Base-by-base conservation (phyloP, 495 filamentous ascomycete genomes). In the Penicillium longicatenatum region DNA sequence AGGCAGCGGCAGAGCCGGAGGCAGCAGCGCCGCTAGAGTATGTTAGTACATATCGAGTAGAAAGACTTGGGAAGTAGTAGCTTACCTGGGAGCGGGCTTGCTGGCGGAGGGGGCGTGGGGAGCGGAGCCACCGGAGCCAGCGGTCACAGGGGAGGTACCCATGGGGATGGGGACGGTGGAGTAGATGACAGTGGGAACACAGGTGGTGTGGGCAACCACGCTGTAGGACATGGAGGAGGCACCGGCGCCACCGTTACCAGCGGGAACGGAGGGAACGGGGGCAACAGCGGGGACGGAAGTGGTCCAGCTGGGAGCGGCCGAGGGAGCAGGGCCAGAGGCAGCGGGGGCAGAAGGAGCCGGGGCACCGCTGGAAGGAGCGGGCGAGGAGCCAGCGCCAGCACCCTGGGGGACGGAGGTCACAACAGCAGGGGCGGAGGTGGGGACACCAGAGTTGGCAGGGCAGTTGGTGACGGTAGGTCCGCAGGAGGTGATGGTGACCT, bases 401-500 rank as follows among this genome's bases (percentile, higher is more conserved):
- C 63, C 60, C 60, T 67, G 54, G 56, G 63, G 57, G 54, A 22
- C 57, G 49, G 31, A 48, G 49, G 65, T 57, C 48, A 30, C 63
- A 21, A 42, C 47, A 56, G 58, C 44, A 54, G 63, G 50, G 50
- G 54, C 33, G 57, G 61, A 49, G 63, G 61, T 59, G 42, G 60
- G 33, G 45, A 52, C 59, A 50, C 49, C 59, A 44, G 61, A 29
- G 55, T 19, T n/a, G 64, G 67, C 79, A 59, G 79, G 81, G 76
- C 82, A 87, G 78, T 84, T 69, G 56, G 81, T 85, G 59, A 88
- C 82, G 42, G 73, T 76, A 30, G 85, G 70, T 57, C 75, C 79
- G 72, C 86, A 89, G 26, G 79, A 84, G 66, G 78, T 86, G 75
- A 85, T 72, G 65, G 80, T 82, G 56, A 80, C 75, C 59, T 78